These are phyloP conservation scores for Ceratocystis cacaofunesta DNA, from an alignment of 2,329 filamentous ascomycete genomes.

Conservation along the genomic window DNA sequence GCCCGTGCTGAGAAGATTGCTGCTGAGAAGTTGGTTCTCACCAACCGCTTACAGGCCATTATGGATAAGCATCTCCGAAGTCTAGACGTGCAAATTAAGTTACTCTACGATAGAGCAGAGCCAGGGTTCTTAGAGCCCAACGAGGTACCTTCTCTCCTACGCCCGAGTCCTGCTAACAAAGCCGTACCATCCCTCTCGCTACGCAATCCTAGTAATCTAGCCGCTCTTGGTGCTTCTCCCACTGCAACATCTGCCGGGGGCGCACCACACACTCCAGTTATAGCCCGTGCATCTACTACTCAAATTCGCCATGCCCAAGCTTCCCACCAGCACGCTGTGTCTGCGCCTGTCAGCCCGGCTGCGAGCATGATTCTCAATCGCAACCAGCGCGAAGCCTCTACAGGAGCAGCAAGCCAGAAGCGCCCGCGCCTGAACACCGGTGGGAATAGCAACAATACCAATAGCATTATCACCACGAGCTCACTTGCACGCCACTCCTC, in stretches of 20 bases:
- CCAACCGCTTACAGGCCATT: slow-evolving; percentile 45
- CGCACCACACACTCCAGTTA: slow-evolving; percentile 27
- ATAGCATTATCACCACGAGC: slow-evolving; percentile 37
- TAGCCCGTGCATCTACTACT: slow-evolving; percentile 25
- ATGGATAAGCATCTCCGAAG: slow-evolving; percentile 49
- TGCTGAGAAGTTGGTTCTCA: slow-evolving; percentile 57
- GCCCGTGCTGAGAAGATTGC: slow-evolving; percentile 54
- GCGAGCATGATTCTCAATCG: slow-evolving; percentile 45
- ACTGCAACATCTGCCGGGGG: slow-evolving; percentile 7
- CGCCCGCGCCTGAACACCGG: slow-evolving; percentile 35
- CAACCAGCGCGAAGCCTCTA: slow-evolving; percentile 41
- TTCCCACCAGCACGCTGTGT: slow-evolving; percentile 35
- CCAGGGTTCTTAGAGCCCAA: slow-evolving; percentile 47
- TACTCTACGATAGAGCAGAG: slow-evolving; percentile 45
- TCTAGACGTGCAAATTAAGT: slow-evolving; percentile 49
- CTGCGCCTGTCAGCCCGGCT: slow-evolving; percentile 45
- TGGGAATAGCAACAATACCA: slow-evolving; percentile 27
- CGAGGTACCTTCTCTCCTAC: slow-evolving; percentile 47
- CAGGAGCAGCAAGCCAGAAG: slow-evolving; percentile 32
- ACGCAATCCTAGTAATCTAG: slow-evolving; percentile 8
- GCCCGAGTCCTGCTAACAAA: slow-evolving; percentile 41
- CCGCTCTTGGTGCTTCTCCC: slow-evolving; percentile 5
- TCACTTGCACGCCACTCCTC: slow-evolving; percentile 48
- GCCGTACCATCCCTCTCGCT: slow-evolving; percentile 21
- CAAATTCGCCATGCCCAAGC: slow-evolving; percentile 37